Evolutionary conservation across 106 monocot genomes (phyloP).

Genomic region (Dioscorea alata): DNA sequence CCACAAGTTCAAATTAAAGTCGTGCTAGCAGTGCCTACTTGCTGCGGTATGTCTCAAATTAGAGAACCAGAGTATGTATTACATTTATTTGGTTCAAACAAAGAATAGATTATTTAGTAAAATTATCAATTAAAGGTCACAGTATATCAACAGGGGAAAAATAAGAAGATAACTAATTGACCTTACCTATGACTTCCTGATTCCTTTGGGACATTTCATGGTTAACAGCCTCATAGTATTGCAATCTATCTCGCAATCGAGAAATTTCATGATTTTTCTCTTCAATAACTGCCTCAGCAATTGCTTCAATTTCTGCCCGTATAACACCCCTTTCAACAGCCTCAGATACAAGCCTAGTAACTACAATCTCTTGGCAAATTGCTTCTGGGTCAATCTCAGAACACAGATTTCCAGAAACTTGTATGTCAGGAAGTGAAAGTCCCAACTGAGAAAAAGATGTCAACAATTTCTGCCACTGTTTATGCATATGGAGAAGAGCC

Average conservation of each 20-base stretch:
- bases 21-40: too few species aligned
- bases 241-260: constrained; percentile 35
- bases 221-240: constrained; percentile 57
- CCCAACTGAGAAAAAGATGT: constrained; percentile 16
- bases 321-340: constrained; percentile 30
- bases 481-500: constrained; percentile 17
- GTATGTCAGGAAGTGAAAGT: constrained; percentile 2
- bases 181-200: constrained; percentile 46
- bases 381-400: constrained; percentile 20
- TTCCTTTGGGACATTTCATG: constrained; percentile 69
- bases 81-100: too few species aligned
- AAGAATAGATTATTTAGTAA: too few species aligned
- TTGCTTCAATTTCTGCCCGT: constrained; percentile 31
- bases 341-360: constrained; percentile 29
- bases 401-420: constrained; percentile 4
- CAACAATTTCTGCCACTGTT: constrained; percentile 19
- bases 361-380: constrained; percentile 26
- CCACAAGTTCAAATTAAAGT: too few species aligned
- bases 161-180: background rate
- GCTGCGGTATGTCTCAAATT: too few species aligned
- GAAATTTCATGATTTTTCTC: constrained; percentile 47
- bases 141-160: background rate
- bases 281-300: constrained; percentile 19
- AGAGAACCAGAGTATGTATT: too few species aligned
- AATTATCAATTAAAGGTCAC: too few species aligned